A percentile compares a stretch with the other conserved stretches of the same genome.
Conservation (phyloP, 306 rosid species). For the Casuarina cunninghamiana region DNA sequence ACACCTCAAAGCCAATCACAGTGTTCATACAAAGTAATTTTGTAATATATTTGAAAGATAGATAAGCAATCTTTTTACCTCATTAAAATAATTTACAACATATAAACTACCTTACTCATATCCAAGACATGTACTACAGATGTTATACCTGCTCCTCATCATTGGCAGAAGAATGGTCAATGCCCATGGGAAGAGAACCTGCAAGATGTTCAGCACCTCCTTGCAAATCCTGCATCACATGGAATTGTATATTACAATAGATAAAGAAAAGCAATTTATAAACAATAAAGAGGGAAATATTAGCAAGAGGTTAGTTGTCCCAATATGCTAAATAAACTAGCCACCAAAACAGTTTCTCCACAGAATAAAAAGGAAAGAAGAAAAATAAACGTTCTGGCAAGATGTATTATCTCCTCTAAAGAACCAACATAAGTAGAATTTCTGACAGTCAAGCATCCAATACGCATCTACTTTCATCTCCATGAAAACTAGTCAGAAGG, state of each 20-base stretch:
- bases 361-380: not conserved
- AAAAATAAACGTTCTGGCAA: not conserved
- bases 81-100: slow-evolving; percentile 5
- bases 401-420: not conserved
- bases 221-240: slow-evolving; percentile 58
- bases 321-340: not conserved
- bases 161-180: slow-evolving; percentile 54
- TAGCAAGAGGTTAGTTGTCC: not conserved
- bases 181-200: slow-evolving; percentile 43
- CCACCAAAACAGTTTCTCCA: not conserved
- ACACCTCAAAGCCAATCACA: not conserved
- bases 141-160: slow-evolving; percentile 76
- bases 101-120: slow-evolving; percentile 5
- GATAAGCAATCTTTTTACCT: not conserved
- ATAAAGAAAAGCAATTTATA: not conserved
- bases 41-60: not conserved
- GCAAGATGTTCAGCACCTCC: slow-evolving; percentile 50
- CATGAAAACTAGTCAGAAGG: not conserved
- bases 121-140: slow-evolving; percentile 5
- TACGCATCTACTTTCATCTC: not conserved
- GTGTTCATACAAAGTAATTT: not conserved
- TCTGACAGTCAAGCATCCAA: not conserved
- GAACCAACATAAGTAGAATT: not conserved
- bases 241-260: slow-evolving; percentile 8
- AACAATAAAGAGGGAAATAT: not conserved